Conservation (phyloP, 2,329 filamentous ascomycete genomes). For the Xylaria sp. region DNA sequence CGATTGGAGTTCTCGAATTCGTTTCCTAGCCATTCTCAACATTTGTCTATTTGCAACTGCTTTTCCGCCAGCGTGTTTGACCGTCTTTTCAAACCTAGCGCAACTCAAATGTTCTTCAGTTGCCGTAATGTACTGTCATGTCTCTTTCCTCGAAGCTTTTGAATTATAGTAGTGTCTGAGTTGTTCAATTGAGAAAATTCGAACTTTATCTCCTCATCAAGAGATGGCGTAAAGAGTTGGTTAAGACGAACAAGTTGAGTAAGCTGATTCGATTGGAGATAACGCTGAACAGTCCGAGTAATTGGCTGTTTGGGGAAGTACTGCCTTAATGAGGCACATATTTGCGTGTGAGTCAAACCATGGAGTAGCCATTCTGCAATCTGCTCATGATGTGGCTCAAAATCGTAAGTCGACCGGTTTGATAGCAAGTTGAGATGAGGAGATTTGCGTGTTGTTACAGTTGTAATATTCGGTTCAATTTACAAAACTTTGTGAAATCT, state of each 20-base stretch:
- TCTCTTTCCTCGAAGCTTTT: neutral
- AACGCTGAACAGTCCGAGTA: too few relatives aligned
- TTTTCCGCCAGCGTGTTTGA: neutral
- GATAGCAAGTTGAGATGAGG: too few relatives aligned
- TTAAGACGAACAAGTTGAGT: neutral
- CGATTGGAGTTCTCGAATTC: neutral
- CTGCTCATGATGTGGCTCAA: too few relatives aligned
- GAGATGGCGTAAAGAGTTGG: neutral
- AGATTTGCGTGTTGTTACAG: too few relatives aligned
- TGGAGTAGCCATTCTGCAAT: too few relatives aligned
- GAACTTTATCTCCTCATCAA: neutral
- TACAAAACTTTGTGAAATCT: too few relatives aligned
- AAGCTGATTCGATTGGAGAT: too few relatives aligned
- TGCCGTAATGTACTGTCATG: neutral
- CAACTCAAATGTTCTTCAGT: neutral
- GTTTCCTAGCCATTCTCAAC: neutral
- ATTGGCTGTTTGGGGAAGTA: too few relatives aligned
- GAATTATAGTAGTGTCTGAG: neutral
- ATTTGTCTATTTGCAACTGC: neutral
- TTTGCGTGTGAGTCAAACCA: too few relatives aligned
- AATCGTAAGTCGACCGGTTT: too few relatives aligned
- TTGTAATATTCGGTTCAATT: too few relatives aligned
- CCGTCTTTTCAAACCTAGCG: neutral
- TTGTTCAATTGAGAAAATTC: neutral
- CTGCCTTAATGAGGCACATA: too few relatives aligned